These are phyloP conservation scores for Protomyces gravidus DNA, from an alignment of 1,139 yeast genomes.

Conservation along the genomic window DNA sequence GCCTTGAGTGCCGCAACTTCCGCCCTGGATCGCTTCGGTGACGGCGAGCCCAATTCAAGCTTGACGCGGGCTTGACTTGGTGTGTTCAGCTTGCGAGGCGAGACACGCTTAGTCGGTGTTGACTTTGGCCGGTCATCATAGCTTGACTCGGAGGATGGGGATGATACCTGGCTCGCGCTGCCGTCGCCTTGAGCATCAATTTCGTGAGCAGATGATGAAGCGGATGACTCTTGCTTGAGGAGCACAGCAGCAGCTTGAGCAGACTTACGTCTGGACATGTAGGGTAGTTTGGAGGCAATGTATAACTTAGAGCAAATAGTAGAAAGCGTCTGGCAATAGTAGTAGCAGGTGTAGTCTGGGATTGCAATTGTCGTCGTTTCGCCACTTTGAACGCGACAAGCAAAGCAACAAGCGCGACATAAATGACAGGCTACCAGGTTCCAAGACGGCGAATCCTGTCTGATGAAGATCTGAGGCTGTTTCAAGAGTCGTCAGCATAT, in stretches of 20 bases:
- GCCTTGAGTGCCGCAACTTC: background rate
- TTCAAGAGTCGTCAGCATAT: constrained; percentile 56
- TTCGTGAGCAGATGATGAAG: background rate
- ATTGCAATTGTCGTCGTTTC: background rate
- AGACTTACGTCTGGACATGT: background rate
- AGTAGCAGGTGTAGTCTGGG: background rate
- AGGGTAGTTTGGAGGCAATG: background rate
- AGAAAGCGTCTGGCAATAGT: background rate
- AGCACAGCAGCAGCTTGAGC: background rate
- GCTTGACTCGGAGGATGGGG: background rate
- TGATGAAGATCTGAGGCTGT: constrained; percentile 57
- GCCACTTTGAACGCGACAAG: background rate
- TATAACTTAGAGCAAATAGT: background rate
- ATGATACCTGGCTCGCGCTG: background rate
- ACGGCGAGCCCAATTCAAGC: background rate
- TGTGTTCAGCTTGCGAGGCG: background rate
- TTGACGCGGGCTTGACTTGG: background rate
- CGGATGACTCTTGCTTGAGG: background rate
- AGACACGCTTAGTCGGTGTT: background rate
- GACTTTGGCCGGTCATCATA: background rate
- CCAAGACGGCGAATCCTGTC: constrained; percentile 50
- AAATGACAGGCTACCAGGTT: constrained; percentile 1
- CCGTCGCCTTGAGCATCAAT: background rate
- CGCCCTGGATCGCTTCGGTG: background rate
- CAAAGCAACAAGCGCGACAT: too few relatives aligned